These are phyloP conservation scores for Myxozyma monticola DNA, from an alignment of 805 yeast genomes.

Conservation along the genomic window DNA sequence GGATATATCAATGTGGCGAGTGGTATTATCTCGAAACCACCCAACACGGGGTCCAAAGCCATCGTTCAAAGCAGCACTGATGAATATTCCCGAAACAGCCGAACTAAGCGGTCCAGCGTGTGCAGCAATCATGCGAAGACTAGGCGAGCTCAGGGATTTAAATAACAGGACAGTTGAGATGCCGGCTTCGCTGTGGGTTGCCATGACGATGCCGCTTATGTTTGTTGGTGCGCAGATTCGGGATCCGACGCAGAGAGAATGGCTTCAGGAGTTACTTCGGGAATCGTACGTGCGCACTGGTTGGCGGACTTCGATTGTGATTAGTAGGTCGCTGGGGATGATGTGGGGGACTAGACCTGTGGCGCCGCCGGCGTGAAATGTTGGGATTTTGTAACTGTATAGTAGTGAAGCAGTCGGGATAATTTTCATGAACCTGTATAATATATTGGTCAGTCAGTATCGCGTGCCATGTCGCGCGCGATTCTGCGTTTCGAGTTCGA, in stretches of 20 bases:
- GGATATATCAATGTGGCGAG: conserved; percentile 10
- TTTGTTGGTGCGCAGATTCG: conserved; percentile 18
- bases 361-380: no score
- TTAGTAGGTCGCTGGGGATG: conserved; percentile 7
- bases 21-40: conserved; percentile 12
- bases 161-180: background rate
- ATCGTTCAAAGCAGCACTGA: conserved; percentile 8
- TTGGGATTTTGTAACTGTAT: no score
- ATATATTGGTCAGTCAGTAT: no score
- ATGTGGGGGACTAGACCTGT: conserved; percentile 7
- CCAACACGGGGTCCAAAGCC: conserved; percentile 12
- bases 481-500: no score
- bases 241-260: conserved; percentile 6
- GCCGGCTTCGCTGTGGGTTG: conserved; percentile 10
- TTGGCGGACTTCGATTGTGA: conserved; percentile 16
- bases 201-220: conserved; percentile 15
- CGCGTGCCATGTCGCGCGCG: no score
- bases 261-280: conserved; percentile 8
- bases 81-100: conserved; percentile 7
- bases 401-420: no score
- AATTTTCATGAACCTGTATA: no score
- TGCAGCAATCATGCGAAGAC: no score
- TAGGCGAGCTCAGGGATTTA: background rate
- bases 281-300: conserved; percentile 9
- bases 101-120: no score